Evolutionary conservation across 139 green algal genomes (phyloP).

Genomic region (Tetradesmus obliquus): DNA sequence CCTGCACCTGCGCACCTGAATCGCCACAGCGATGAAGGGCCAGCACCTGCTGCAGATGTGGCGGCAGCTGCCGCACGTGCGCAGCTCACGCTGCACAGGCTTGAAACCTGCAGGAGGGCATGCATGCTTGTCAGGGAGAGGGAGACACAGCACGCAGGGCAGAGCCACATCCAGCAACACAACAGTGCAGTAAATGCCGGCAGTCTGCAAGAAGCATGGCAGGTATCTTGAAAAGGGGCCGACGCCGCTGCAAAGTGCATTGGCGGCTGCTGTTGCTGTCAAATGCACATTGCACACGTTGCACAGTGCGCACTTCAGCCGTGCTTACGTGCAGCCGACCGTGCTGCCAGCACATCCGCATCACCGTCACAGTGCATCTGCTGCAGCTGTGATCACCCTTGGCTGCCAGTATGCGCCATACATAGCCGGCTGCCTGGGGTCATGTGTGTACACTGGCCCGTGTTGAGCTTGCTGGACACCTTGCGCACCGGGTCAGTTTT

Average conservation of each 20-base stretch:
- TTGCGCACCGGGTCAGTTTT: slow-evolving; percentile 72
- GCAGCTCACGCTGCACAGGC: slow-evolving; percentile 93
- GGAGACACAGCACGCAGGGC: background rate
- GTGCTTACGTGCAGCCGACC: no score
- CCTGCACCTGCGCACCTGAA: slow-evolving; percentile 75
- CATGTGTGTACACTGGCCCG: slow-evolving; percentile 95
- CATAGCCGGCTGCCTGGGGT: slow-evolving; percentile 84
- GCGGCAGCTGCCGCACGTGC: slow-evolving; percentile 88
- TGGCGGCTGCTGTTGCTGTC: no score
- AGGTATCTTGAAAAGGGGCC: no score
- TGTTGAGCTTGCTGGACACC: slow-evolving; percentile 96
- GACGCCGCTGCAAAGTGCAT: no score
- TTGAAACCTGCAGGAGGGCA: slow-evolving; percentile 70
- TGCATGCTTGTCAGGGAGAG: background rate
- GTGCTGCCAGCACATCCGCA: no score
- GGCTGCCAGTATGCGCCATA: slow-evolving; percentile 1
- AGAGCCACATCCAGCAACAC: background rate
- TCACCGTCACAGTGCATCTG: no score
- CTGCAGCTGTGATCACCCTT: slow-evolving; percentile 29
- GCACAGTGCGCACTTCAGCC: no score
- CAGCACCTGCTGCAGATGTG: slow-evolving; percentile 96
- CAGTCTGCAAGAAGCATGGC: no score
- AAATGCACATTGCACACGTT: no score
- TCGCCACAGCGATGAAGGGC: slow-evolving; percentile 95
- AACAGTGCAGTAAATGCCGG: background rate